Evolutionary conservation across 176 grass and related monocot species (phyloP).

Genomic region (Juncus inflexus): DNA sequence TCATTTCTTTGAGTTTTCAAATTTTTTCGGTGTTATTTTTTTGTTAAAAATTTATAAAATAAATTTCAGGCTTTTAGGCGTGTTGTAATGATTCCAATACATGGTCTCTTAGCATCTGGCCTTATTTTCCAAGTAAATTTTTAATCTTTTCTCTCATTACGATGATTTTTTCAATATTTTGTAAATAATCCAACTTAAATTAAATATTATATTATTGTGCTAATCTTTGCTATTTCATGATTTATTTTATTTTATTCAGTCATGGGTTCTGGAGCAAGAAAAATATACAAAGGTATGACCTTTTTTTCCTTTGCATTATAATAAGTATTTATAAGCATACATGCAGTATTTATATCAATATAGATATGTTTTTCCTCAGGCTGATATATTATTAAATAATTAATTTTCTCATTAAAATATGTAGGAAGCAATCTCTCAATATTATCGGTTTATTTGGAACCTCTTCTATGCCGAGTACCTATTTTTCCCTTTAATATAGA

Average conservation of each 20-base stretch:
- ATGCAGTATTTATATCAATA: not conserved
- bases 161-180: not conserved
- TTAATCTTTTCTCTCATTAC: constrained; percentile 15
- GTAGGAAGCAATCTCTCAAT: constrained; percentile 84
- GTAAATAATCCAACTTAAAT: constrained; percentile 1
- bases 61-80: constrained; percentile 70
- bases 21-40: not conserved
- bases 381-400: not conserved
- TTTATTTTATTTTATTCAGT: constrained; percentile 36
- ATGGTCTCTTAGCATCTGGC: constrained; percentile 63
- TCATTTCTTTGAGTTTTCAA: constrained; percentile 14
- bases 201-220: not conserved
- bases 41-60: constrained; percentile 16
- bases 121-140: constrained; percentile 76
- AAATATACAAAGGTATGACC: constrained; percentile 73
- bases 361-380: not conserved
- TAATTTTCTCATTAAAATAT: constrained; percentile 24
- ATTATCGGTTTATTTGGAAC: constrained; percentile 93
- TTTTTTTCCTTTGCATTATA: constrained; percentile 5
- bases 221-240: constrained; percentile 31
- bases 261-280: constrained; percentile 79
- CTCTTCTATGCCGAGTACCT: constrained; percentile 91
- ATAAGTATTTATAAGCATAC: not conserved
- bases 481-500: constrained; percentile 84
- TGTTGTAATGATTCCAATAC: constrained; percentile 70